These are phyloP conservation scores for Arthrobotrys conoides DNA, from an alignment of 2,329 filamentous ascomycete species.

Conservation along the genomic window DNA sequence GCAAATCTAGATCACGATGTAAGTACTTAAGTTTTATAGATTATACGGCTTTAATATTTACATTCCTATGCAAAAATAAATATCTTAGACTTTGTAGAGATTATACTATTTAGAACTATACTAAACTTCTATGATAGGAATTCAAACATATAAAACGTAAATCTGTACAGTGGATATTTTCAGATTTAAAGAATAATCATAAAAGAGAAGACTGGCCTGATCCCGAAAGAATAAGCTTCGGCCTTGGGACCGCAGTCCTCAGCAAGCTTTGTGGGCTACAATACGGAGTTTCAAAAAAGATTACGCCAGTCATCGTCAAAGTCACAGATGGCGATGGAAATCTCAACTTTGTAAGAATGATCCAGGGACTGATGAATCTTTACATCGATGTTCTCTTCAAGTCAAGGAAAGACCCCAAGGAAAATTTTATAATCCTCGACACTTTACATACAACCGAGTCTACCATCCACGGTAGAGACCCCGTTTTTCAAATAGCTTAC, in stretches of 20 bases:
- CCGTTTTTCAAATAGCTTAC: neutral
- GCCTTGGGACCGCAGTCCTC: neutral
- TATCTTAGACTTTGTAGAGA: too few species aligned
- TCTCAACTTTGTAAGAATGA: neutral
- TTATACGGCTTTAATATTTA: neutral
- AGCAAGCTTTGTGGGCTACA: neutral
- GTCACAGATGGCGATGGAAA: neutral
- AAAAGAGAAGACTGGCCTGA: neutral
- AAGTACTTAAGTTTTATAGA: neutral
- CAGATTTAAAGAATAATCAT: neutral
- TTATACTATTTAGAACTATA: neutral
- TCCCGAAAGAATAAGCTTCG: neutral
- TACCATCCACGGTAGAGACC: neutral
- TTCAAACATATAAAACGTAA: constrained; percentile 2
- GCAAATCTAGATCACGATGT: constrained; percentile 1
- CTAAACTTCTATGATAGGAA: neutral
- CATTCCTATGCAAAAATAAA: neutral
- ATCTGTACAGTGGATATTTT: neutral
- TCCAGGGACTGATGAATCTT: neutral
- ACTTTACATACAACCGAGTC: neutral
- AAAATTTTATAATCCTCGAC: neutral
- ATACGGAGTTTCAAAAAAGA: neutral
- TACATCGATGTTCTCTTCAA: neutral
- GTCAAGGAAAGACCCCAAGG: neutral
- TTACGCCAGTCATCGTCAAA: constrained; percentile 17